phyloP scores from a whole-genome alignment of 2,329 filamentous ascomycete species.

The Botrytis galanthina region DNA sequence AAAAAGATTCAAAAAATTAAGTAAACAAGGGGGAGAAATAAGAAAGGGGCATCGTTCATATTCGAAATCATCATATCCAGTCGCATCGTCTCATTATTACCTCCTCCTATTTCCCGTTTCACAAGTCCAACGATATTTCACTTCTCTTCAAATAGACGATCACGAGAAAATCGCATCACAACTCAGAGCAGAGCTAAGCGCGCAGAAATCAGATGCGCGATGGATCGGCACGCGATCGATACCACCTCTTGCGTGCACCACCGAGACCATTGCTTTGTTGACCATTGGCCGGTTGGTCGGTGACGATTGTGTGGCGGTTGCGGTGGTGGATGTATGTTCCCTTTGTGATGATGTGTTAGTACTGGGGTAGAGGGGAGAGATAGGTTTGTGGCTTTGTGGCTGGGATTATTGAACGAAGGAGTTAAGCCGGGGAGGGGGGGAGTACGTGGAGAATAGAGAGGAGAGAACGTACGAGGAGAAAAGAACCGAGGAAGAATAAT shows the following conservation, averaged over 20 bases:
- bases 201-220: not conserved
- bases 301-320: not conserved
- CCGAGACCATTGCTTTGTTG: not conserved
- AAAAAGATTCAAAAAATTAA: not conserved
- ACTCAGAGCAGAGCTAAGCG: not conserved
- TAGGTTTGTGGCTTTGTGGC: not conserved
- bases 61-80: not conserved
- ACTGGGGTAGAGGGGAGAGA: not conserved
- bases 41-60: not conserved
- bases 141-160: not conserved
- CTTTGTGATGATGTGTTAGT: not conserved
- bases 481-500: constrained; percentile 31
- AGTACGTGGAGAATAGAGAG: constrained; percentile 23
- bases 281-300: not conserved
- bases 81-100: not conserved
- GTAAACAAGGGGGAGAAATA: not conserved
- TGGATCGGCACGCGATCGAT: constrained; percentile 12
- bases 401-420: constrained; percentile 28
- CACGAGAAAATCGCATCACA: not conserved
- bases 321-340: constrained; percentile 21
- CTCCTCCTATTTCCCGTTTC: not conserved
- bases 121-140: not conserved
- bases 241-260: constrained; percentile 21
- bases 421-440: constrained; percentile 15
- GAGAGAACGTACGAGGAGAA: constrained; percentile 25